phyloP scores from a whole-genome alignment of 75 land plant genomes.

The Ceratopteris richardii region DNA sequence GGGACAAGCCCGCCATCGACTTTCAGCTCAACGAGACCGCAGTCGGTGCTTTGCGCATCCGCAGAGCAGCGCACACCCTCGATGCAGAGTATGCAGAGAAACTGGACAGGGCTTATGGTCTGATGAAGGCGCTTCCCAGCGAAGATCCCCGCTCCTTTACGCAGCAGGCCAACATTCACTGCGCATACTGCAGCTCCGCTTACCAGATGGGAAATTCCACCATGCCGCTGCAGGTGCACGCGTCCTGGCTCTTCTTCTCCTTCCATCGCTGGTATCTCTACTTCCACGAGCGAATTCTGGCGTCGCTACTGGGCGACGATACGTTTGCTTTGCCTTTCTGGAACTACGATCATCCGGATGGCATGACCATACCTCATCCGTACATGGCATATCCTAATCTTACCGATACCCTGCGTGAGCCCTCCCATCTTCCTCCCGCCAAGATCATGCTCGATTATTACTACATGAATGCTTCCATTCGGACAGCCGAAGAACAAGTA shows the following conservation, averaged over 20 bases:
- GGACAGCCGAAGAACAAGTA: constrained; percentile 5
- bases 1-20: background rate
- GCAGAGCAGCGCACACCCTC: constrained; percentile 50
- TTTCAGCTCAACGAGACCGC: background rate
- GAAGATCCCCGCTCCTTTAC: constrained; percentile 45
- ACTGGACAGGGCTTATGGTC: constrained; percentile 27
- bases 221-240: constrained; percentile 39
- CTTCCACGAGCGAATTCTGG: constrained; percentile 63
- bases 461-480: constrained; percentile 2
- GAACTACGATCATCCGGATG: constrained; percentile 51
- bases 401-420: constrained; percentile 20
- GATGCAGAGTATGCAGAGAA: constrained; percentile 40
- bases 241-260: constrained; percentile 53
- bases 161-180: constrained; percentile 55
- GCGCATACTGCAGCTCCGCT: constrained; percentile 52
- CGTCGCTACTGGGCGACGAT: constrained; percentile 44
- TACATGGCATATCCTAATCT: constrained; percentile 12
- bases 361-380: constrained; percentile 34
- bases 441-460: constrained; percentile 8
- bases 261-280: constrained; percentile 55
- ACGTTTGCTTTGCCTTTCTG: constrained; percentile 56
- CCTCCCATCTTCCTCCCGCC: constrained; percentile 10
- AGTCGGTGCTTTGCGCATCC: constrained; percentile 10
- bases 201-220: constrained; percentile 29
- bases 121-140: constrained; percentile 44